Conservation (phyloP, 495 filamentous ascomycete genomes). For the Antarctomyces pellizariae region DNA sequence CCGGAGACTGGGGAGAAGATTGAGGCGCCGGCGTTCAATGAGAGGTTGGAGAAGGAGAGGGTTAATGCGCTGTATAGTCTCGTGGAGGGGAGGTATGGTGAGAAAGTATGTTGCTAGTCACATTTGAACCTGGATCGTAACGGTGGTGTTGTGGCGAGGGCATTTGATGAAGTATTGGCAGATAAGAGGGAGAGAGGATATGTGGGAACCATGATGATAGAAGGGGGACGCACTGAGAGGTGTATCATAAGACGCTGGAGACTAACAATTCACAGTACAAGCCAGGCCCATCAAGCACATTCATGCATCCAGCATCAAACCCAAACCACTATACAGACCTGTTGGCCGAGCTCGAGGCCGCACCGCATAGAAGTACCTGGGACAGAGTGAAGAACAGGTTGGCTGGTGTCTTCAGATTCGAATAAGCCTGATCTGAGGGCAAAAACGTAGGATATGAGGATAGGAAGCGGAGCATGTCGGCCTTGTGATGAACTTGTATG, state of each 20-base stretch:
- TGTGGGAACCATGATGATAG: neutral
- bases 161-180: too few relatives aligned
- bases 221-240: neutral
- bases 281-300: too few relatives aligned
- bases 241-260: neutral
- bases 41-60: slow-evolving; percentile 27
- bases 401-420: slow-evolving; percentile 38
- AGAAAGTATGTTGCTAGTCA: slow-evolving; percentile 19
- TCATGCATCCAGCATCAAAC: slow-evolving; percentile 48
- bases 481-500: too few relatives aligned
- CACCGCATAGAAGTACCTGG: slow-evolving; percentile 35
- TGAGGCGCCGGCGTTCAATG: slow-evolving; percentile 12
- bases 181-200: too few relatives aligned
- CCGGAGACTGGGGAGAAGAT: slow-evolving; percentile 12
- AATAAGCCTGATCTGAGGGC: too few relatives aligned
- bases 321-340: slow-evolving; percentile 57
- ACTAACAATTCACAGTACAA: too few relatives aligned
- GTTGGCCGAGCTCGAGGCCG: slow-evolving; percentile 46
- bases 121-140: neutral
- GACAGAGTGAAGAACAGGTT: slow-evolving; percentile 30
- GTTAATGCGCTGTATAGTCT: slow-evolving; percentile 54
- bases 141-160: neutral
- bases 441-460: neutral
- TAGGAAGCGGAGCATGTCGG: neutral
- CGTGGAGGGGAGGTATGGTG: slow-evolving; percentile 47